Conservation (phyloP, 768 basidiomycete genomes). For the Mycena vitilis region DNA sequence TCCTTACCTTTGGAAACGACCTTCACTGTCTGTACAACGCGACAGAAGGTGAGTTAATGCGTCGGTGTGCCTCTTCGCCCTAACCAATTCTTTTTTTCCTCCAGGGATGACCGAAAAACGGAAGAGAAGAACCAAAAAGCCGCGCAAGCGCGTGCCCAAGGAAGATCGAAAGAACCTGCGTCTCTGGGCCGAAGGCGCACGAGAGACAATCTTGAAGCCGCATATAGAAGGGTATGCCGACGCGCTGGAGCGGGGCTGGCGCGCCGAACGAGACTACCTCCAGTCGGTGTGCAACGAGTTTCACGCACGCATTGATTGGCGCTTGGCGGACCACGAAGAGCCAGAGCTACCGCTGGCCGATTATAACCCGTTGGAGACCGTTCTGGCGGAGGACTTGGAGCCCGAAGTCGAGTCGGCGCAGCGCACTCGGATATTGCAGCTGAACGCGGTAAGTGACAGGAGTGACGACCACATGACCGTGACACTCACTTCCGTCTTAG, state of each 20-base stretch:
- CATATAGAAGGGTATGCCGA: slow-evolving; percentile 5
- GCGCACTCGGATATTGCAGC: not conserved
- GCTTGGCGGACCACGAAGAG: slow-evolving; percentile 5
- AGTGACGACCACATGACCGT: not conserved
- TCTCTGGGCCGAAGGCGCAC: slow-evolving; percentile 16
- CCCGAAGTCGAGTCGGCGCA: not conserved
- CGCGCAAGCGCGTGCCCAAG: not conserved
- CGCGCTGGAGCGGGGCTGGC: not conserved
- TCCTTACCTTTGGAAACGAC: too few species aligned
- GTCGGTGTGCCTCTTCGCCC: too few species aligned
- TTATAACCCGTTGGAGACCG: not conserved
- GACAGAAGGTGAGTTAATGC: too few species aligned
- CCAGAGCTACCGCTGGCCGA: not conserved
- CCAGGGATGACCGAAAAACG: too few species aligned
- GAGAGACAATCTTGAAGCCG: slow-evolving; percentile 4
- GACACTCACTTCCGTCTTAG: not conserved
- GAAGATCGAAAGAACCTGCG: slow-evolving; percentile 11
- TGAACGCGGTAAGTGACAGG: slow-evolving; percentile 6
- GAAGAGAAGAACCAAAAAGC: not conserved
- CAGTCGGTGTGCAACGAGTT: slow-evolving; percentile 7
- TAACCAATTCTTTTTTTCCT: too few species aligned
- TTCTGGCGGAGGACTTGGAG: not conserved
- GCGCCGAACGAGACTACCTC: not conserved
- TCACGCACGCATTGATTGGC: slow-evolving; percentile 8
- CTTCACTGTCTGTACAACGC: too few species aligned